phyloP scores from a whole-genome alignment of 805 yeast species.

The Ascoidea asiatica region DNA sequence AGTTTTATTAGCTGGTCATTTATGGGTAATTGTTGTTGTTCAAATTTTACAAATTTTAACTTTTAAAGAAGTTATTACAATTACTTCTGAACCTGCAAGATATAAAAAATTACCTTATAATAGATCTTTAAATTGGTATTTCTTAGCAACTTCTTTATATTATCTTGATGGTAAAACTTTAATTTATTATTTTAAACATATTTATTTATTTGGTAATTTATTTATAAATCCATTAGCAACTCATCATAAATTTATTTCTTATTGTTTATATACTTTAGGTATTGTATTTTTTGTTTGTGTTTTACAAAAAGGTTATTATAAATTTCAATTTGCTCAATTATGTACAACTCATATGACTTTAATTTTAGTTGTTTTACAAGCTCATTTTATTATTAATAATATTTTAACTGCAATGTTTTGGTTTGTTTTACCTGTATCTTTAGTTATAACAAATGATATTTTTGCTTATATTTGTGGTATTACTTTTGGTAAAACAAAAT shows the following conservation, averaged over 20 bases:
- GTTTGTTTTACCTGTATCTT: conserved; percentile 84
- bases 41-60: conserved; percentile 66
- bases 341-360: conserved; percentile 92
- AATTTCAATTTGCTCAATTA: conserved; percentile 87
- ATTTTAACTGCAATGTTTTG: conserved; percentile 85
- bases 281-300: conserved; percentile 84
- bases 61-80: conserved; percentile 83
- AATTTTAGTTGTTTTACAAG: conserved; percentile 82
- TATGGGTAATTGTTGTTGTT: conserved; percentile 63
- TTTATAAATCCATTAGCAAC: conserved; percentile 44
- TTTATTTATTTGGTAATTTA: conserved; percentile 34
- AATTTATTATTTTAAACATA: conserved; percentile 48
- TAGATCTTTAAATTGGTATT: conserved; percentile 83
- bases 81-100: conserved; percentile 66
- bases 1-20: conserved; percentile 71
- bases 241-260: conserved; percentile 77
- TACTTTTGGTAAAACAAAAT: conserved; percentile 85
- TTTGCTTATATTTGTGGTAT: conserved; percentile 96
- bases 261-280: conserved; percentile 74
- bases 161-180: conserved; percentile 81
- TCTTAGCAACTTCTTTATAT: conserved; percentile 74
- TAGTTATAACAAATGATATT: conserved; percentile 89
- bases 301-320: conserved; percentile 76
- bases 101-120: conserved; percentile 77
- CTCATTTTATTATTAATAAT: conserved; percentile 83